Base-by-base conservation (phyloP, 2,329 filamentous ascomycete species). In the Hypoxylon sp. region DNA sequence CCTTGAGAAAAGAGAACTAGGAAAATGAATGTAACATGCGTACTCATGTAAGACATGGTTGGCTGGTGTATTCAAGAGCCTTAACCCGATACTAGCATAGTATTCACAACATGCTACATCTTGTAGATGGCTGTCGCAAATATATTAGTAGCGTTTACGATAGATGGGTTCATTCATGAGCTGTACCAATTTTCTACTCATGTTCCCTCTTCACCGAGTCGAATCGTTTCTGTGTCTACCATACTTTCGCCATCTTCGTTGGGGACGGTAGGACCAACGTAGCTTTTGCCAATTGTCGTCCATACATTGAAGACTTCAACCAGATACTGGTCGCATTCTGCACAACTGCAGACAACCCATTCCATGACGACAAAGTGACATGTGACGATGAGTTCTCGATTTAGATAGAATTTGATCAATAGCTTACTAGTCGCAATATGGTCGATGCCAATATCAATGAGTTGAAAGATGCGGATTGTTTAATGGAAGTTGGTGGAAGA, bases 41-140 rank as follows among this genome's bases (percentile, higher is more conserved):
- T 56, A 76, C 75, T 68, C 55, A 12, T 67, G 47, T 16, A 76
- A 50, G 15, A 71, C 67, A 56, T 76, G 73, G 35, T 73, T 73
- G 1, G 62, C 34, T 0, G 71, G 66, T 8, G 66, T 69, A 0
- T 59, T 57, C 6, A 72, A 9, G 57, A 70, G 75, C 42, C 63
- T 66, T 7, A 72, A 61, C 5, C 74, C 74, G 7, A 77, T 29
- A 1, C 64, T 48, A 11, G 63, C 48, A 13, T 47, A 31, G 47
- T 72, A 77, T 5, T 50, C 36, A 3, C 41, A 30, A 47, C 74
- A 76, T 1, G 60, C 59, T 19, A 75, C 58, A 44, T 72, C 68
- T 42, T 72, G 72, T 9, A 75, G 60, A 25, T 65, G 54, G 38
- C 73, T 75, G 29, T n/a, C n/a, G n/a, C 11, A 34, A 19, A 2